Evolutionary conservation across 495 filamentous ascomycete species (phyloP).

Genomic region (Annulohypoxylon stygium): DNA sequence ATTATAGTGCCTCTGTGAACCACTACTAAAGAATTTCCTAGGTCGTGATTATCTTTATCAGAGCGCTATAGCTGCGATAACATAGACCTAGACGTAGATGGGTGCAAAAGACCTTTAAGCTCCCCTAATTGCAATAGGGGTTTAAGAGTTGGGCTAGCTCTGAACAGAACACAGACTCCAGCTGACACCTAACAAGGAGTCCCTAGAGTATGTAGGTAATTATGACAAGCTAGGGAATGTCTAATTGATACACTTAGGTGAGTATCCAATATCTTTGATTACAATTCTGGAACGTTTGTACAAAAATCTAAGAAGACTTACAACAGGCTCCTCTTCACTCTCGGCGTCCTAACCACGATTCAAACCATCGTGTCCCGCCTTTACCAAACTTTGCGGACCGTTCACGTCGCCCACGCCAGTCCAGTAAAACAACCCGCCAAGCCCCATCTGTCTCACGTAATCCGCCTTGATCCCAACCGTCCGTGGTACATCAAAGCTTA

Average conservation of each 20-base stretch:
- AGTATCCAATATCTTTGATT: background rate
- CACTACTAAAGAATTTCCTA: background rate
- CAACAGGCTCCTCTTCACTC: background rate
- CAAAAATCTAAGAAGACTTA: background rate
- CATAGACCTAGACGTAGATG: no score
- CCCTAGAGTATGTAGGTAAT: background rate
- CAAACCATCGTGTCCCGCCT: conserved; percentile 72
- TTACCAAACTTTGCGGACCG: conserved; percentile 71
- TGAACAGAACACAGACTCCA: no score
- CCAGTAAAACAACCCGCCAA: conserved; percentile 89
- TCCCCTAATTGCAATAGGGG: no score
- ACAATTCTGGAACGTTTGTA: no score
- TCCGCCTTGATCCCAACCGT: conserved; percentile 79
- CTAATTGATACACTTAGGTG: background rate
- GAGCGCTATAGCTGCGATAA: background rate
- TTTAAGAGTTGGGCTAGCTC: no score
- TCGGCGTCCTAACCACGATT: conserved; percentile 49
- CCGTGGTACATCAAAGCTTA: conserved; percentile 80
- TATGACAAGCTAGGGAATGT: background rate
- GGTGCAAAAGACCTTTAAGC: no score
- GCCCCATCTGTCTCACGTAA: conserved; percentile 71
- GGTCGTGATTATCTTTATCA: background rate
- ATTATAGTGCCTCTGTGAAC: background rate
- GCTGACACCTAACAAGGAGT: background rate
- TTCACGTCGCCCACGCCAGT: conserved; percentile 77